phyloP scores from a whole-genome alignment of 345 rosid species.

The Rhizophora apiculata region DNA sequence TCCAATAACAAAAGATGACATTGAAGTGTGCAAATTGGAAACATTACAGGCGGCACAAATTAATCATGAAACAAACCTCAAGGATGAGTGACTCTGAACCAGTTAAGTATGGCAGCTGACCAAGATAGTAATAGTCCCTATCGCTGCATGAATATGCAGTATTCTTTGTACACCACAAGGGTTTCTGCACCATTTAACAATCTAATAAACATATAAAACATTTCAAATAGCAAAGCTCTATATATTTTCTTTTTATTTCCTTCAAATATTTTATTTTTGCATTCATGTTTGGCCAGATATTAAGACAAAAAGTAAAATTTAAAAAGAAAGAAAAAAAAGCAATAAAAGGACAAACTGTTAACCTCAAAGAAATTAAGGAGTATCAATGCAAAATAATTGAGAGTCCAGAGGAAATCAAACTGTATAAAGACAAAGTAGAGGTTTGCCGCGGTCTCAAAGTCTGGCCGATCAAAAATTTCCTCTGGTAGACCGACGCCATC shows the following conservation, averaged over 20 bases:
- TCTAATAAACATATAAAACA: conserved; percentile 13
- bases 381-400: conserved; percentile 77
- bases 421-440: conserved; percentile 57
- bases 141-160: conserved; percentile 57
- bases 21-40: too few relatives aligned
- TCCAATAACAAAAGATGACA: too few relatives aligned
- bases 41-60: too few relatives aligned
- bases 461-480: conserved; percentile 69
- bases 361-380: conserved; percentile 88
- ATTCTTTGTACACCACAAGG: conserved; percentile 67
- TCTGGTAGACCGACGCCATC: conserved; percentile 93
- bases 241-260: too few relatives aligned
- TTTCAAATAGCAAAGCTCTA: background rate
- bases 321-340: background rate
- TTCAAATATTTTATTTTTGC: background rate
- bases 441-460: conserved; percentile 61
- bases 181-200: conserved; percentile 55
- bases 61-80: conserved; percentile 44
- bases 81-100: conserved; percentile 57
- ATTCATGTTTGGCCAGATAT: background rate
- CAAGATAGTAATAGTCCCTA: conserved; percentile 73
- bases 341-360: conserved; percentile 1
- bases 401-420: conserved; percentile 74
- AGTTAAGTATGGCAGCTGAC: conserved; percentile 87
- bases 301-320: background rate